Conservation (phyloP, 2,329 filamentous ascomycete species). For the Cercospora citrullina region DNA sequence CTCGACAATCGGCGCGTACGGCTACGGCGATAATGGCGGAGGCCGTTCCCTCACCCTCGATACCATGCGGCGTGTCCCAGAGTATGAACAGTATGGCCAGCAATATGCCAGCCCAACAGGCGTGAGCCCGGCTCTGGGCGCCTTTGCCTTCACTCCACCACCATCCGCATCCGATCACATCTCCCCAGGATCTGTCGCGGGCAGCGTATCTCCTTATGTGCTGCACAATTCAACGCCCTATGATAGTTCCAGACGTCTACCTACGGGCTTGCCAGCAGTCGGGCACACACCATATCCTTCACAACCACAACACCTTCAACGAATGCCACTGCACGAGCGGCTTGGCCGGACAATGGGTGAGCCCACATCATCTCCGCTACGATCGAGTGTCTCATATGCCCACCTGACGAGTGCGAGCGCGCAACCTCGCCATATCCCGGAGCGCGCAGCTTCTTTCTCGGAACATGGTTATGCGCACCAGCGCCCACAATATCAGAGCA, state of each 20-base stretch:
- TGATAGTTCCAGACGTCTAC: slow-evolving; percentile 29
- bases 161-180: slow-evolving; percentile 51
- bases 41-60: slow-evolving; percentile 70
- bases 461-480: slow-evolving; percentile 30
- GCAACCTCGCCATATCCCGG: slow-evolving; percentile 23
- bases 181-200: slow-evolving; percentile 46
- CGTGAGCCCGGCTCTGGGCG: slow-evolving; percentile 66
- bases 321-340: slow-evolving; percentile 47
- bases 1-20: slow-evolving; percentile 47
- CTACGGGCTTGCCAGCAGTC: slow-evolving; percentile 24
- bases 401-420: slow-evolving; percentile 24
- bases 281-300: slow-evolving; percentile 21
- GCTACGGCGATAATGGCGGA: slow-evolving; percentile 57
- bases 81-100: slow-evolving; percentile 66
- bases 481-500: slow-evolving; percentile 26
- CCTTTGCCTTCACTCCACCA: slow-evolving; percentile 63
- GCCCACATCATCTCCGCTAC: slow-evolving; percentile 46
- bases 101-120: slow-evolving; percentile 61
- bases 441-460: slow-evolving; percentile 32
- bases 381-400: slow-evolving; percentile 50
- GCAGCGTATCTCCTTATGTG: slow-evolving; percentile 41
- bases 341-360: slow-evolving; percentile 45
- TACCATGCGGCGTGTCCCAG: slow-evolving; percentile 61
- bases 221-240: slow-evolving; percentile 39
- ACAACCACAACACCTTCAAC: slow-evolving; percentile 42